phyloP scores from a whole-genome alignment of 2,329 filamentous ascomycete genomes.

The Pezicula radicicola region DNA sequence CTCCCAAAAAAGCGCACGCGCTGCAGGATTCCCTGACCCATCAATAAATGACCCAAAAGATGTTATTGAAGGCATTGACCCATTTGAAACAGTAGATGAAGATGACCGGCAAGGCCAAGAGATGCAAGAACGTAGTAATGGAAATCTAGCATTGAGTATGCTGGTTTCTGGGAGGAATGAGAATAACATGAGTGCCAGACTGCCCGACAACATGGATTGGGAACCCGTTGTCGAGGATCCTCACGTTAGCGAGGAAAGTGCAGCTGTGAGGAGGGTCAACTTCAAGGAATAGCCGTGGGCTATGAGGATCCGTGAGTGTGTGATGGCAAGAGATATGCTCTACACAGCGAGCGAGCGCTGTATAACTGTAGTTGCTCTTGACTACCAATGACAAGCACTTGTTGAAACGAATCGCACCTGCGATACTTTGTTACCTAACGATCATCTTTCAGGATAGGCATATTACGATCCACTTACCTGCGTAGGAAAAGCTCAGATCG shows the following conservation, averaged over 20 bases:
- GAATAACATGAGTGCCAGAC: conserved; percentile 1
- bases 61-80: conserved; percentile 23
- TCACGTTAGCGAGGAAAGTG: conserved; percentile 16
- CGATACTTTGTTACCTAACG: no score
- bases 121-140: conserved; percentile 25
- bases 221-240: conserved; percentile 23
- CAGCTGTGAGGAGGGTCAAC: conserved; percentile 22
- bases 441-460: no score
- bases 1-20: conserved; percentile 14
- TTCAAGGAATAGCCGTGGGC: conserved; percentile 10
- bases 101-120: conserved; percentile 13
- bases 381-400: no score
- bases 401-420: no score
- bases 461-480: no score
- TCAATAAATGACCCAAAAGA: conserved; percentile 7
- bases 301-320: not conserved
- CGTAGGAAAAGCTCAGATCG: no score
- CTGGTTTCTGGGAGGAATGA: conserved; percentile 1
- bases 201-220: conserved; percentile 25
- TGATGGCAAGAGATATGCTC: not conserved
- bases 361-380: no score
- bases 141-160: conserved; percentile 17
- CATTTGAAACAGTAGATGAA: conserved; percentile 3
- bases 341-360: no score
- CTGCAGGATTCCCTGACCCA: conserved; percentile 18